These are phyloP conservation scores for Leptographium lundbergii DNA, from an alignment of 2,329 filamentous ascomycete species.

Conservation along the genomic window DNA sequence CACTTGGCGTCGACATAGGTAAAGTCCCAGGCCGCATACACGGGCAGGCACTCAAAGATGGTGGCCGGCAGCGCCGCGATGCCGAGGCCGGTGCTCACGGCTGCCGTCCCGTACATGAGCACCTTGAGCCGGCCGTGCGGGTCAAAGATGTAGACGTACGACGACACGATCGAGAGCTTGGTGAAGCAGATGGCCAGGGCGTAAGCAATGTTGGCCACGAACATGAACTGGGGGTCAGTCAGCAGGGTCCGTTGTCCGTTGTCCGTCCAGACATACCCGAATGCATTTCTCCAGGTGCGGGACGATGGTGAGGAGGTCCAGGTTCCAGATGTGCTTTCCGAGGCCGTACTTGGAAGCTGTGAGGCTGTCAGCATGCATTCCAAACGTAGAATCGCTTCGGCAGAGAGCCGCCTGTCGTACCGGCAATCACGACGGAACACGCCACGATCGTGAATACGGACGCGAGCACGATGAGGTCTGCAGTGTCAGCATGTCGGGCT, in stretches of 20 bases:
- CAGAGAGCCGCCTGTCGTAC: constrained; percentile 1
- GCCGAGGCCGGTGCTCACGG: constrained; percentile 16
- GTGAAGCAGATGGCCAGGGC: constrained; percentile 15
- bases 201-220: constrained; percentile 17
- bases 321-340: constrained; percentile 17
- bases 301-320: constrained; percentile 10
- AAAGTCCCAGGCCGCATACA: constrained; percentile 17
- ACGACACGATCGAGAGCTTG: constrained; percentile 18
- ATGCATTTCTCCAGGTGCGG: constrained; percentile 11
- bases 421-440: constrained; percentile 8
- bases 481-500: too few relatives aligned
- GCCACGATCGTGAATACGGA: constrained; percentile 13
- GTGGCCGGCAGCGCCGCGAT: constrained; percentile 15
- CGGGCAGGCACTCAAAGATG: constrained; percentile 17
- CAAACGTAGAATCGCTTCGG: too few relatives aligned
- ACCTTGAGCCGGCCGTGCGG: constrained; percentile 18
- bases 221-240: constrained; percentile 10
- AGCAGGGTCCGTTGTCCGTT: background rate
- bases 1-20: constrained; percentile 12
- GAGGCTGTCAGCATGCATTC: background rate
- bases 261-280: background rate
- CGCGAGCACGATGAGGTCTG: constrained; percentile 13
- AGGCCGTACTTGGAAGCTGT: constrained; percentile 13
- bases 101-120: constrained; percentile 18
- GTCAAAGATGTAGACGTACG: constrained; percentile 18